A percentile compares a stretch with the other conserved stretches of the same genome.
These are phyloP conservation scores for Backusella liffmaniae DNA, from an alignment of 192 early-diverging fungal species.

Conservation along the genomic window DNA sequence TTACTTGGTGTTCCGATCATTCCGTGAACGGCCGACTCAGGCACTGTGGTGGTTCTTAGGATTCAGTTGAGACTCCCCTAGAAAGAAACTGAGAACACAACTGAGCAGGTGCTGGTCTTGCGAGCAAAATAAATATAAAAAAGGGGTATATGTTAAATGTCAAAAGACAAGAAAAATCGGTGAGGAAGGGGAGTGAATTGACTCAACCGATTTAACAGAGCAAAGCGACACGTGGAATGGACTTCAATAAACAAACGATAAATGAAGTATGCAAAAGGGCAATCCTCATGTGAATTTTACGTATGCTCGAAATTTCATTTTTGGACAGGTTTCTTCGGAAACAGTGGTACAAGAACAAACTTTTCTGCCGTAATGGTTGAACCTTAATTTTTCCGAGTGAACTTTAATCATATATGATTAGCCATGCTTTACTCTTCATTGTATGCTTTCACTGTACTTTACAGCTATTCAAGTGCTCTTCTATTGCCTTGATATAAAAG, in stretches of 20 bases:
- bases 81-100: background rate
- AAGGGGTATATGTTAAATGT: constrained; percentile 4
- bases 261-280: constrained; percentile 3
- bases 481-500: background rate
- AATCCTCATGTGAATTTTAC: constrained; percentile 9
- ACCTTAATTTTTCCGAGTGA: constrained; percentile 9
- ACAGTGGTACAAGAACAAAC: background rate
- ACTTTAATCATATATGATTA: constrained; percentile 12
- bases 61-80: background rate
- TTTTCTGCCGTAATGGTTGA: background rate
- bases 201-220: background rate
- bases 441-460: background rate
- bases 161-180: background rate
- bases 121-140: background rate
- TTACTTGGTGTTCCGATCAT: constrained; percentile 15
- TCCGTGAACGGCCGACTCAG: constrained; percentile 25
- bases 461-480: background rate
- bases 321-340: constrained; percentile 1
- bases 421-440: background rate
- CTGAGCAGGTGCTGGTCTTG: background rate
- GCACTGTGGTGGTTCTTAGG: background rate
- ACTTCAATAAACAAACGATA: constrained; percentile 9
- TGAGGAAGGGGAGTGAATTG: background rate
- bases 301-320: constrained; percentile 5
- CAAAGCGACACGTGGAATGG: constrained; percentile 4